Base-by-base conservation (phyloP, 1,284 basidiomycete species). In the Microbotryum lychnidis-dioicae region DNA sequence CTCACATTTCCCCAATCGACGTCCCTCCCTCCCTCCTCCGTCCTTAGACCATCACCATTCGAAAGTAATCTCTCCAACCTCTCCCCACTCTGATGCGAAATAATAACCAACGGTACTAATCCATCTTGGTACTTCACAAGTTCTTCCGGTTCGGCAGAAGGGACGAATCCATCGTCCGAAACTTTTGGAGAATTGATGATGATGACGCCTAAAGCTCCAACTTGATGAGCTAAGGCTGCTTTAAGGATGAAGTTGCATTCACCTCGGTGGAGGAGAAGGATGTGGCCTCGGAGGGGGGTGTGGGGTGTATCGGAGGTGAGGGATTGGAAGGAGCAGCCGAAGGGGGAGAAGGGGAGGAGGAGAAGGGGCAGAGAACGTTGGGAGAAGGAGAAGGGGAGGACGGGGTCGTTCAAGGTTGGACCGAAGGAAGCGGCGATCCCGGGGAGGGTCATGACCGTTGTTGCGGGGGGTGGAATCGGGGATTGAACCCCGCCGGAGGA, bases 231-330 rank as follows among this genome's bases (percentile, higher is more conserved):
- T 14, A 58, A 16, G 49, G 64, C 52, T 20, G 66, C 57, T 44
- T 73, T 73, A 10, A 57, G 48, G 3, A 62, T 65, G 56, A 73
- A 72, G 4, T 67, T 69, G 52, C 71, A 73, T 8, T 31, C 33
- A 3, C 71, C 71, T 1, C 71, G 61, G 2, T 50, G 66, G 2
- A 67, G 50, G 18, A 72, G 55, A 45, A 70, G 46, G 27, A 71
- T 42, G 16, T 56, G 50, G 9, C 56, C 56, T 7, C 54, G 33
- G 51, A 60, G 9, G n/a, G 4, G 4, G 50, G 52, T 4, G 45
- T 10, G 27, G 50, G 20, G 8, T 31, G 42, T 21, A 23, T 51
- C 33, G 9, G 25, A 7, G n/a, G 21, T 21, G 14, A 25, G 23
- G 51, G 27, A 4, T 33, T 56, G 31, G 6, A 53, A 46, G 6